Evolutionary conservation across 2,329 filamentous ascomycete genomes (phyloP).

Genomic region (Tolypocladium nubicola): DNA sequence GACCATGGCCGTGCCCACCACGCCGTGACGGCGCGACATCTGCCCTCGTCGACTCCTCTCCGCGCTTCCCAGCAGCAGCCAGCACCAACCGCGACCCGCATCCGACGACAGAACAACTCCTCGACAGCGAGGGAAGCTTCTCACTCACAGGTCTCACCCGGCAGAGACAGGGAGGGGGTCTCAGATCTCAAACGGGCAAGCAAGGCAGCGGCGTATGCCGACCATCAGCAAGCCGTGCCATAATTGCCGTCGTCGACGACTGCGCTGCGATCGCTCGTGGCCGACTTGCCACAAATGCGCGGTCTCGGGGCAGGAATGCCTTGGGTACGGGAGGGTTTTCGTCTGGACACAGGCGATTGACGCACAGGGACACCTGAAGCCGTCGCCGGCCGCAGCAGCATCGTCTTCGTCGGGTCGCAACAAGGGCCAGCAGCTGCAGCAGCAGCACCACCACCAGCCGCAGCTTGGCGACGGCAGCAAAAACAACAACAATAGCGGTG

Average conservation of each 20-base stretch:
- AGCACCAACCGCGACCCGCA: not conserved
- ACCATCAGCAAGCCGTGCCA: constrained; percentile 40
- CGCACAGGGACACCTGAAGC: constrained; percentile 33
- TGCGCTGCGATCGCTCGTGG: constrained; percentile 50
- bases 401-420: not conserved
- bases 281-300: constrained; percentile 50
- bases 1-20: not conserved
- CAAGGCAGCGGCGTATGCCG: constrained; percentile 12
- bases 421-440: not conserved
- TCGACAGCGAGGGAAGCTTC: not conserved
- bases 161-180: not conserved
- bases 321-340: constrained; percentile 51
- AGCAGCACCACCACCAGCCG: constrained; percentile 1
- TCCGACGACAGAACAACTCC: not conserved
- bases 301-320: constrained; percentile 43
- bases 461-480: not conserved
- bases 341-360: constrained; percentile 47
- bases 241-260: constrained; percentile 49
- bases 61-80: not conserved
- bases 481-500: not conserved
- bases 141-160: not conserved
- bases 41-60: not conserved
- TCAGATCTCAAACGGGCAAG: constrained; percentile 1
- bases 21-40: not conserved
- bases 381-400: constrained; percentile 9